phyloP scores from a whole-genome alignment of 805 yeast species.

The Teunomyces tritomae region DNA sequence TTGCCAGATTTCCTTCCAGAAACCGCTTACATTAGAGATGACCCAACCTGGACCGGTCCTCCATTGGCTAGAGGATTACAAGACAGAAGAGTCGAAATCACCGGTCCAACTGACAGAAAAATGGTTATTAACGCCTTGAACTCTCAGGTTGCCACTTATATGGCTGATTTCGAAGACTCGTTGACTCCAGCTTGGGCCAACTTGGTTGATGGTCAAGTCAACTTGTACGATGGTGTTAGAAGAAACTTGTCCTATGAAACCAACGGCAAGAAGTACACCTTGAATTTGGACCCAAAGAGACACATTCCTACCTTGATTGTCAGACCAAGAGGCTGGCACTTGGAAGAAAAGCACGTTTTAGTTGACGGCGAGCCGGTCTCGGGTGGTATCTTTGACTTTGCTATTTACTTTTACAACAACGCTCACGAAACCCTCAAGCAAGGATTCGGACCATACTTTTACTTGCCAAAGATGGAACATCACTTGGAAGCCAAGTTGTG shows the following conservation, averaged over 20 bases:
- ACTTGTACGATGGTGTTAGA: slow-evolving; percentile 73
- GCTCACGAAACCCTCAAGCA: slow-evolving; percentile 58
- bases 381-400: slow-evolving; percentile 78
- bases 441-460: slow-evolving; percentile 80
- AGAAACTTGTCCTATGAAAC: slow-evolving; percentile 48
- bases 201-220: slow-evolving; percentile 77
- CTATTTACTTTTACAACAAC: slow-evolving; percentile 72
- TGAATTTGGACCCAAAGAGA: slow-evolving; percentile 46
- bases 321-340: slow-evolving; percentile 89
- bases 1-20: slow-evolving; percentile 65
- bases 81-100: slow-evolving; percentile 76
- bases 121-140: slow-evolving; percentile 82
- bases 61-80: slow-evolving; percentile 69
- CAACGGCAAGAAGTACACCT: slow-evolving; percentile 44
- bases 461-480: slow-evolving; percentile 84
- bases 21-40: slow-evolving; percentile 66
- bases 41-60: slow-evolving; percentile 74
- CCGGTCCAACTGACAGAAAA: slow-evolving; percentile 83
- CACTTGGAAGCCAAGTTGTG: slow-evolving; percentile 79
- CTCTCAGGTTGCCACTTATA: slow-evolving; percentile 74
- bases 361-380: slow-evolving; percentile 76
- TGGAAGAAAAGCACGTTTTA: slow-evolving; percentile 67
- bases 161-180: slow-evolving; percentile 86
- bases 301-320: slow-evolving; percentile 76
- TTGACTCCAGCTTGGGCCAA: slow-evolving; percentile 83